These are phyloP conservation scores for Pistacia integerrima DNA, from an alignment of 345 rosid genomes.

Conservation along the genomic window DNA sequence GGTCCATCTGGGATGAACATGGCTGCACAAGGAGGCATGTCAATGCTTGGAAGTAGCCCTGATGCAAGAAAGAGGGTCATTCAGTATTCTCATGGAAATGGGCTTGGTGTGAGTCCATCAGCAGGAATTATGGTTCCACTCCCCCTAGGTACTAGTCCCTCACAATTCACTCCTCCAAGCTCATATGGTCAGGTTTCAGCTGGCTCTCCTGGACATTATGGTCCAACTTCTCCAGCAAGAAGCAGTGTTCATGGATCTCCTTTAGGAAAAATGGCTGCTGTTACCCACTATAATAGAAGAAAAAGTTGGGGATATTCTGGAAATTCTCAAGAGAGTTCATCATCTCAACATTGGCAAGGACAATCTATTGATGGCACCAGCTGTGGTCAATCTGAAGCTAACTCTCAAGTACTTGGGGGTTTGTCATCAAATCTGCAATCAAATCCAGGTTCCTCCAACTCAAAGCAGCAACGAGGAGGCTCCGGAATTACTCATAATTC, in stretches of 20 bases:
- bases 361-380: slow-evolving; percentile 50
- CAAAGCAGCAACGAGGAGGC: slow-evolving; percentile 65
- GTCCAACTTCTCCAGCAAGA: slow-evolving; percentile 93
- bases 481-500: slow-evolving; percentile 50
- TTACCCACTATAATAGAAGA: slow-evolving; percentile 80
- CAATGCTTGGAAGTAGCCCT: slow-evolving; percentile 90
- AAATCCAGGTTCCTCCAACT: slow-evolving; percentile 46
- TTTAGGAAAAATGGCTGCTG: slow-evolving; percentile 78
- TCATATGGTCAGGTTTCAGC: slow-evolving; percentile 60
- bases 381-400: slow-evolving; percentile 59
- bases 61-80: slow-evolving; percentile 82
- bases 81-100: slow-evolving; percentile 78
- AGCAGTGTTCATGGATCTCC: slow-evolving; percentile 92
- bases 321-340: slow-evolving; percentile 62
- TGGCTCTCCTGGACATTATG: slow-evolving; percentile 96
- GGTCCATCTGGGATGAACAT: slow-evolving; percentile 83
- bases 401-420: slow-evolving; percentile 48
- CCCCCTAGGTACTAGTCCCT: slow-evolving; percentile 96
- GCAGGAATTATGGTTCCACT: slow-evolving; percentile 90
- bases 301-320: slow-evolving; percentile 78
- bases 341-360: slow-evolving; percentile 68
- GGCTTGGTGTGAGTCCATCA: slow-evolving; percentile 91
- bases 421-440: slow-evolving; percentile 54
- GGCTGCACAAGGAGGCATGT: slow-evolving; percentile 66
- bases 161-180: slow-evolving; percentile 92